Percentiles rank a stretch among this genome's conserved stretches.
Conservation (phyloP, 2,329 filamentous ascomycete genomes). For the Pseudogymnoascus sp. region DNA sequence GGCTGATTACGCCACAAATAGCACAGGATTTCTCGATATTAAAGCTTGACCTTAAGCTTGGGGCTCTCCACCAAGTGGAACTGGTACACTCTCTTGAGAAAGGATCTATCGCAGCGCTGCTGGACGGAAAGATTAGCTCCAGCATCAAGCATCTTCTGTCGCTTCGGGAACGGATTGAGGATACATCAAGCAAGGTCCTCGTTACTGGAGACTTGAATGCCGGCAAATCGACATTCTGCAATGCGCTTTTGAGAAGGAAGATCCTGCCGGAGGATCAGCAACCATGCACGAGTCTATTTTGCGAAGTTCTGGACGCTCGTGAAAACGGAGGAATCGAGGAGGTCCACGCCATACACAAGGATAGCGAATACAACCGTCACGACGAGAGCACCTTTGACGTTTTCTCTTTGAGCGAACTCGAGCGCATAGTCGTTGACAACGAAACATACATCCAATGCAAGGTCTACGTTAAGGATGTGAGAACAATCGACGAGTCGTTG, state of each 20-base stretch:
- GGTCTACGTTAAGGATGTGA: conserved; percentile 86
- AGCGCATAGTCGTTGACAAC: conserved; percentile 85
- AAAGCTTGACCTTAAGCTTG: conserved; percentile 89
- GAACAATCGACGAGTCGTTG: conserved; percentile 83
- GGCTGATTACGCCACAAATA: conserved; percentile 84
- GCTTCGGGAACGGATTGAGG: conserved; percentile 87
- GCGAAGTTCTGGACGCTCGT: conserved; percentile 85
- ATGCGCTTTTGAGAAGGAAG: conserved; percentile 87
- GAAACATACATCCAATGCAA: conserved; percentile 90
- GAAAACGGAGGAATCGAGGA: conserved; percentile 90
- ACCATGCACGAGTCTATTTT: conserved; percentile 97
- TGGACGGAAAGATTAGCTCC: conserved; percentile 90
- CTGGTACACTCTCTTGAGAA: conserved; percentile 94
- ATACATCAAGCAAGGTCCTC: conserved; percentile 93
- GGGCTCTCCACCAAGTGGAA: conserved; percentile 76
- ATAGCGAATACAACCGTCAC: conserved; percentile 71
- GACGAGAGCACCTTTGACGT: conserved; percentile 94
- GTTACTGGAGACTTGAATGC: conserved; percentile 95
- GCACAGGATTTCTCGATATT: conserved; percentile 92
- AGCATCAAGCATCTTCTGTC: conserved; percentile 85
- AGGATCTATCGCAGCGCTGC: conserved; percentile 74
- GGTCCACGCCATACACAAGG: conserved; percentile 87
- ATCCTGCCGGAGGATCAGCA: conserved; percentile 94
- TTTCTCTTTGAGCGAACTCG: conserved; percentile 67
- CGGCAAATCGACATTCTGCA: conserved; percentile 98